phyloP scores from a whole-genome alignment of 78 protist species.

The Anaeramoeba flamelloides region DNA sequence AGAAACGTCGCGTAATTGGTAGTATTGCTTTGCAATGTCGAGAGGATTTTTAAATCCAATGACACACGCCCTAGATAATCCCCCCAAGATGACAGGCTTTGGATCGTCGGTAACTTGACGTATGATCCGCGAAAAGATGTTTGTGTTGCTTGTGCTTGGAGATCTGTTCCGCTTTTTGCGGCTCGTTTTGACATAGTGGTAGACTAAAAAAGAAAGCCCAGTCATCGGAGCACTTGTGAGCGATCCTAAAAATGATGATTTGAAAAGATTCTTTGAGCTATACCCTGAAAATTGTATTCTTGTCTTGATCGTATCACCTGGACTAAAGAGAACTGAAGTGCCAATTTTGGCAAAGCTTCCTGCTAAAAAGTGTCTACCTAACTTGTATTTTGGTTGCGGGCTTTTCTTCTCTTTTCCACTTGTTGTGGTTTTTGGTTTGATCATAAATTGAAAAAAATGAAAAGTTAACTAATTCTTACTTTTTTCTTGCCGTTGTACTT shows the following conservation, averaged over 20 bases:
- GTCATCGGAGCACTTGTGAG: neutral
- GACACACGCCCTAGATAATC: neutral
- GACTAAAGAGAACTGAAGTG: too few relatives aligned
- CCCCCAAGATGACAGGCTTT: neutral
- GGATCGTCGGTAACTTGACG: neutral
- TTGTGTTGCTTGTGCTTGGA: neutral
- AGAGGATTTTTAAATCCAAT: neutral
- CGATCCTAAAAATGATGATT: neutral
- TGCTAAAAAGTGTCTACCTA: too few relatives aligned
- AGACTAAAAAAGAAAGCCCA: neutral
- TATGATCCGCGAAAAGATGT: too few relatives aligned
- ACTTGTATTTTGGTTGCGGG: too few relatives aligned
- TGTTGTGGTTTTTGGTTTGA: too few relatives aligned
- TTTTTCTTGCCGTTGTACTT: too few relatives aligned
- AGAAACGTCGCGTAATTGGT: neutral
- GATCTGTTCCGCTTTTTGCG: neutral
- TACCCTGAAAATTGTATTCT: neutral
- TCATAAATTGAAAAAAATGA: too few relatives aligned
- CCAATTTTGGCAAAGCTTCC: too few relatives aligned
- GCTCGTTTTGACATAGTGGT: neutral
- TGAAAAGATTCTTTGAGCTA: neutral
- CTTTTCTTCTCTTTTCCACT: too few relatives aligned
- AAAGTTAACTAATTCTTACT: too few relatives aligned
- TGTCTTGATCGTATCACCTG: neutral
- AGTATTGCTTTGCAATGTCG: neutral